Evolutionary conservation across 179 eudicot species (phyloP).

Genomic region (Corrigiola litoralis): DNA sequence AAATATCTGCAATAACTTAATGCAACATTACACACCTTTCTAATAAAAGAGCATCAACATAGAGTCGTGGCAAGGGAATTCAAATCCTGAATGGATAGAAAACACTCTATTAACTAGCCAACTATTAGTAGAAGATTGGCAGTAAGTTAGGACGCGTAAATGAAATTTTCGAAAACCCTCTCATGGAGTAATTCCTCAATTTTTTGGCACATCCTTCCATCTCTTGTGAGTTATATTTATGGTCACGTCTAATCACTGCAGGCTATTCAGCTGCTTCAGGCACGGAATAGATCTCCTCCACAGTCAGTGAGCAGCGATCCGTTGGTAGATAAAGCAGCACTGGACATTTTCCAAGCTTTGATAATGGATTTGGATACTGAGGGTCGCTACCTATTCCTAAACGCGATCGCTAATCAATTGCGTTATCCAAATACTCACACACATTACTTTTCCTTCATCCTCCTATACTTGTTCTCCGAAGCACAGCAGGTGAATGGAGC

Average conservation of each 20-base stretch:
- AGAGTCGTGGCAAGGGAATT: no score
- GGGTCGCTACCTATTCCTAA: slow-evolving; percentile 87
- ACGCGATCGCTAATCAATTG: slow-evolving; percentile 88
- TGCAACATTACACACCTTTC: no score
- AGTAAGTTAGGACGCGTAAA: no score
- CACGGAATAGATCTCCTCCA: slow-evolving; percentile 50
- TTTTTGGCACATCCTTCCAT: no score
- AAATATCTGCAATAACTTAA: no score
- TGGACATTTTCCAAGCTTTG: slow-evolving; percentile 77
- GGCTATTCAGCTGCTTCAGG: slow-evolving; percentile 91
- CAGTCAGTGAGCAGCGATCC: slow-evolving; percentile 48
- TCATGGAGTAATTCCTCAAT: no score
- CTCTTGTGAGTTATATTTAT: not conserved
- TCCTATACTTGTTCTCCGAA: slow-evolving; percentile 73
- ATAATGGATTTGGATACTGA: slow-evolving; percentile 80
- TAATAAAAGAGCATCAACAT: no score
- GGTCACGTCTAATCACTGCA: slow-evolving; percentile 22
- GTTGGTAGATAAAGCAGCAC: slow-evolving; percentile 57
- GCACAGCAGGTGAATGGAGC: slow-evolving; percentile 82
- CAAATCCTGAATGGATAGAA: no score
- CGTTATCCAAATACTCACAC: slow-evolving; percentile 97
- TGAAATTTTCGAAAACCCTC: not conserved
- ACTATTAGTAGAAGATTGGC: no score
- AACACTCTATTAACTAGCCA: no score
- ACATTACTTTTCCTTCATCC: slow-evolving; percentile 88